Evolutionary conservation across 2,329 filamentous ascomycete species (phyloP), one percentile per base, ranked within the genome.

Genomic region (Penicillium sp.): DNA sequence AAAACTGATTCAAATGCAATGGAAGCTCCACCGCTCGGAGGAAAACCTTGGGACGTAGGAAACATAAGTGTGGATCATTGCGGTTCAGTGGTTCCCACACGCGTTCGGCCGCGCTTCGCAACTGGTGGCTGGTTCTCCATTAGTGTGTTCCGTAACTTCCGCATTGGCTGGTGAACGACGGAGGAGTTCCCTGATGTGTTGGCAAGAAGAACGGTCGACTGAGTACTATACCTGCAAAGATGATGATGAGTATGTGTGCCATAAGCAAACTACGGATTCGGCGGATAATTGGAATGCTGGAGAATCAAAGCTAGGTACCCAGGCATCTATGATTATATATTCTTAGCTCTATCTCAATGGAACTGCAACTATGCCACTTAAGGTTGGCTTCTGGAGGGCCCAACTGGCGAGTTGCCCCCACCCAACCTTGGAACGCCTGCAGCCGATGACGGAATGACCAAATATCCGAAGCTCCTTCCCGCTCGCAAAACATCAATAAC

Each of bases 371-470:
- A 8, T 2, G 31, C 31, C 22, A 22, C 22, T 22, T 31, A 20
- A 20, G 20, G 20, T 20, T 20, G 20, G 20, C 20, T 1, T 20
- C 20, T 47, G 25, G 14, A 47, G 22, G 25, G 43, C 28, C 20
- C 42, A 45, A 45, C 42, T 22, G 22, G 42, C 42, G 42, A 28
- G 20, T 4, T 11, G n/a, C n/a, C 43, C 41, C 43, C 43, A 31
- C 20, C 43, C 43, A 31, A 47, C 22, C 22, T 22, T 22, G 22
- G 22, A 22, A 22, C 22, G 4, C 22, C 22, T 22, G 22, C 43
- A 25, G 43, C 43, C 55, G 51, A 64, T 64, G 62, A 64, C 62
- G 62, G 59, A 64, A 64, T 64, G 28, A 37, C 31, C 31, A 37
- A 20, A 37, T 25, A 45, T 53, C 50, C 57, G 50, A 15, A 62